These are phyloP conservation scores for Trichoderma polysporum DNA, from an alignment of 2,329 filamentous ascomycete species.

Conservation along the genomic window DNA sequence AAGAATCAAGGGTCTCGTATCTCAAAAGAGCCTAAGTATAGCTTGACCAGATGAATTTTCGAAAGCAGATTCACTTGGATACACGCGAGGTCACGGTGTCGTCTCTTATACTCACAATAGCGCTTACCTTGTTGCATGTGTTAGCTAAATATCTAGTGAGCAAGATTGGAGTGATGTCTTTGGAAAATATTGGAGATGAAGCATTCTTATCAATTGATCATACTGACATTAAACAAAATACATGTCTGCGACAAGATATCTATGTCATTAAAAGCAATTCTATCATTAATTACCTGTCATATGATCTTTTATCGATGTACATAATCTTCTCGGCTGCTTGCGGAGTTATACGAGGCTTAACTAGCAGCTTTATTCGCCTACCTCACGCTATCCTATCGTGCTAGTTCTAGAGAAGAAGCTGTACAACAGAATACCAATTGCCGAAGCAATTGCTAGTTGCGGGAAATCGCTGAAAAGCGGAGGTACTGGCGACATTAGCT, in stretches of 20 bases:
- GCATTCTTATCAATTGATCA: not conserved
- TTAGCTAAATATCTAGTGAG: not conserved
- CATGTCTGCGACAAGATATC: not conserved
- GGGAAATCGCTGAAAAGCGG: slow-evolving; percentile 4
- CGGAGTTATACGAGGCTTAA: not conserved
- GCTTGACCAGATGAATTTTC: not conserved
- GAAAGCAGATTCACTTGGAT: not conserved
- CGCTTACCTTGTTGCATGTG: not conserved
- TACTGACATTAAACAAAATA: not conserved
- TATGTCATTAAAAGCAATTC: not conserved
- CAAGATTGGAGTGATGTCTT: not conserved
- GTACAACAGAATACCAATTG: not conserved
- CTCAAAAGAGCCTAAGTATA: not conserved
- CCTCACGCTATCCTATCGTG: not conserved
- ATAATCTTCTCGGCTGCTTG: not conserved
- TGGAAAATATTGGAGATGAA: not conserved
- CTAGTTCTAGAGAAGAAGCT: slow-evolving; percentile 1
- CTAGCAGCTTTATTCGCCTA: not conserved
- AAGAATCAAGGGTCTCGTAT: not conserved
- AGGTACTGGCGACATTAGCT: not conserved
- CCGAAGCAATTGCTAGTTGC: not conserved
- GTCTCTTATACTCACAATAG: too few relatives aligned
- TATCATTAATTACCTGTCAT: not conserved
- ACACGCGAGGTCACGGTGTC: not conserved
- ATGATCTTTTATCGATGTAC: not conserved